A percentile compares a stretch with the other conserved stretches of the same genome.
These are phyloP conservation scores for Cladobotryum protrusum DNA, from an alignment of 2,329 filamentous ascomycete species.

Conservation along the genomic window DNA sequence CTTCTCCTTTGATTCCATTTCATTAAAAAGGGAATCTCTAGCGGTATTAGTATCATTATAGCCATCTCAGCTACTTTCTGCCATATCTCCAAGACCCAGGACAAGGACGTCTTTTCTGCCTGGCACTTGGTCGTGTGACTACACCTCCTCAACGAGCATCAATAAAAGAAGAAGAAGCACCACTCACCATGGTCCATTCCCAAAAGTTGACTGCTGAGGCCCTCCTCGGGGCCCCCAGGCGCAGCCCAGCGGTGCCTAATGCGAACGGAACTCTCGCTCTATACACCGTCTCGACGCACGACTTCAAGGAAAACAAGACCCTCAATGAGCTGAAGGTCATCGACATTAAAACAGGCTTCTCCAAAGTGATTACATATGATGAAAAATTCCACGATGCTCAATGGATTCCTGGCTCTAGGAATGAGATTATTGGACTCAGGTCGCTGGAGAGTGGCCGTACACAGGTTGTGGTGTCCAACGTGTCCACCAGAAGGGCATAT, in stretches of 20 bases:
- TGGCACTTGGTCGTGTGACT: no score
- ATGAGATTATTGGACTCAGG: slow-evolving; percentile 12
- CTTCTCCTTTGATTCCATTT: no score
- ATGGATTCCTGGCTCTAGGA: slow-evolving; percentile 29
- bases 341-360: slow-evolving; percentile 24
- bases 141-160: no score
- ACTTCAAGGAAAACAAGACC: slow-evolving; percentile 25
- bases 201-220: slow-evolving; percentile 28
- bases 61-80: no score
- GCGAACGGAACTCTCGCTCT: slow-evolving; percentile 35
- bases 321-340: slow-evolving; percentile 29
- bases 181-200: slow-evolving; percentile 13
- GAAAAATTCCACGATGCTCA: slow-evolving; percentile 25
- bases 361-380: slow-evolving; percentile 20
- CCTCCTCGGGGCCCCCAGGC: slow-evolving; percentile 24
- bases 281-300: slow-evolving; percentile 34
- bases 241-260: slow-evolving; percentile 32
- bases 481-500: slow-evolving; percentile 21
- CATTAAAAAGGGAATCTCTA: no score
- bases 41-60: no score
- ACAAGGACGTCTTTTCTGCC: no score
- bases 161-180: no score
- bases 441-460: slow-evolving; percentile 25
- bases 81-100: no score
- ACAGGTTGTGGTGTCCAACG: slow-evolving; percentile 24